These are phyloP conservation scores for Trypanosoma caninum DNA, from an alignment of 208 protist genomes.

Conservation along the genomic window DNA sequence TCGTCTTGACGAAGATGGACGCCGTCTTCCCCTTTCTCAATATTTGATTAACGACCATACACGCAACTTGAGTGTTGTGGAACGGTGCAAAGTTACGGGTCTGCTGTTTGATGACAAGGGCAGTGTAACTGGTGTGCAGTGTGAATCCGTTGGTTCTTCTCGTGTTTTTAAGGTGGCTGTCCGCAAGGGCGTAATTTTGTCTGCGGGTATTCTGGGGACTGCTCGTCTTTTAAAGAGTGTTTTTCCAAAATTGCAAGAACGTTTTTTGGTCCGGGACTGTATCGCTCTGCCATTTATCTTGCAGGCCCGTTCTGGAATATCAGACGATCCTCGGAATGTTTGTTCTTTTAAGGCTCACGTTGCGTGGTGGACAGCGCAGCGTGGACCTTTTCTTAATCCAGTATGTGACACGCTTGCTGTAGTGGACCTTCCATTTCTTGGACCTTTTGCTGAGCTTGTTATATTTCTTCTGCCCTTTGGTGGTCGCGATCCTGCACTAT, in stretches of 20 bases:
- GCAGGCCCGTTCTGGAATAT: conserved; percentile 27
- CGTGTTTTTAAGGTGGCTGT: conserved; percentile 7
- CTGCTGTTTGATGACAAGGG: conserved; percentile 9
- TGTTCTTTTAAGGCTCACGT: conserved; percentile 22
- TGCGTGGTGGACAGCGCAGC: conserved; percentile 43
- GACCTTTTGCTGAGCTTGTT: conserved; percentile 39
- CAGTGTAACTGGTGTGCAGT: conserved; percentile 12
- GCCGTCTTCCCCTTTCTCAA: conserved; percentile 43
- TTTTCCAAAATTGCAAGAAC: conserved; percentile 14
- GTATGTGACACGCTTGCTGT: conserved; percentile 51
- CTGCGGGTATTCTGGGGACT: conserved; percentile 45
- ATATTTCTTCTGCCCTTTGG: conserved; percentile 64
- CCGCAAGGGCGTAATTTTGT: conserved; percentile 46
- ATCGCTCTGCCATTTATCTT: conserved; percentile 41
- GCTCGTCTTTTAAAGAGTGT: conserved; percentile 40
- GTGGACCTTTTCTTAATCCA: conserved; percentile 43
- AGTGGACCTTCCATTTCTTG: conserved; percentile 35
- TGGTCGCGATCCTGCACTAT: conserved; percentile 48
- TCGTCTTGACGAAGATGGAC: conserved; percentile 51
- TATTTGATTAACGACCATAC: conserved; percentile 16
- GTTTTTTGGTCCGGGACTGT: conserved; percentile 39
- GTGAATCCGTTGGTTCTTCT: not conserved
- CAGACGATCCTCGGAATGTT: conserved; percentile 46
- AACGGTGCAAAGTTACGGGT: conserved; percentile 10
- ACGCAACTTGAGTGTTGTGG: conserved; percentile 1